Evolutionary conservation across 208 protist species (phyloP).

Genomic region (Phytomonas serpens): DNA sequence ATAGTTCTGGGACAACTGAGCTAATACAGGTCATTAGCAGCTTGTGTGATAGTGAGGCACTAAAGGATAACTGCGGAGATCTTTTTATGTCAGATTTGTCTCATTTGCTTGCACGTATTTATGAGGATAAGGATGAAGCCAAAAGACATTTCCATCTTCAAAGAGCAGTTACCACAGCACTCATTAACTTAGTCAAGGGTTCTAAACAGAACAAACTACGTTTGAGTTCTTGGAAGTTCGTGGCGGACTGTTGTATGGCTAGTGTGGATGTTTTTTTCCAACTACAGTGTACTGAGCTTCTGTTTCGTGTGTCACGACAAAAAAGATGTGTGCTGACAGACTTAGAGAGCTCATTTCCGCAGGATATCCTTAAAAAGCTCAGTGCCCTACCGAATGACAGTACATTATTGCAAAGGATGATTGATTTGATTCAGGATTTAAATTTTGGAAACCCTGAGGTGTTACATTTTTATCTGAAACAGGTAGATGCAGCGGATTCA

Average conservation of each 20-base stretch:
- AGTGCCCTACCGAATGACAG: conserved; percentile 57
- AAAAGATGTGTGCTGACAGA: conserved; percentile 46
- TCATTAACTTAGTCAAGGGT: conserved; percentile 88
- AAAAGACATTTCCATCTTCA: conserved; percentile 47
- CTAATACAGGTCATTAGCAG: conserved; percentile 72
- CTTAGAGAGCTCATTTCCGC: conserved; percentile 24
- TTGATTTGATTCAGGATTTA: conserved; percentile 51
- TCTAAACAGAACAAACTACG: conserved; percentile 83
- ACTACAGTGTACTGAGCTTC: conserved; percentile 86
- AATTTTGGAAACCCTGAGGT: conserved; percentile 53
- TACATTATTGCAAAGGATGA: conserved; percentile 67
- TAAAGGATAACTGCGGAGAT: conserved; percentile 67
- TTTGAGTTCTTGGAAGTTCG: conserved; percentile 62
- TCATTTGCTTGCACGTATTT: conserved; percentile 47
- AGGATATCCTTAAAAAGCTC: conserved; percentile 35
- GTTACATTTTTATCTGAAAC: conserved; percentile 50
- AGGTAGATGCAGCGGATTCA: conserved; percentile 59
- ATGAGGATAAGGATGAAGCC: conserved; percentile 15
- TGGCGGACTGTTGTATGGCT: conserved; percentile 53
- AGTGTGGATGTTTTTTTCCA: conserved; percentile 89
- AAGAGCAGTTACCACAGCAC: conserved; percentile 61
- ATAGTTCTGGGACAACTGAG: conserved; percentile 65
- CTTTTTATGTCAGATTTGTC: conserved; percentile 69
- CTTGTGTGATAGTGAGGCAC: conserved; percentile 69
- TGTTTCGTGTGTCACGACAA: conserved; percentile 78